Evolutionary conservation across 352 stramenopile species (phyloP).

Genomic region (Phytophthora pinifolia): DNA sequence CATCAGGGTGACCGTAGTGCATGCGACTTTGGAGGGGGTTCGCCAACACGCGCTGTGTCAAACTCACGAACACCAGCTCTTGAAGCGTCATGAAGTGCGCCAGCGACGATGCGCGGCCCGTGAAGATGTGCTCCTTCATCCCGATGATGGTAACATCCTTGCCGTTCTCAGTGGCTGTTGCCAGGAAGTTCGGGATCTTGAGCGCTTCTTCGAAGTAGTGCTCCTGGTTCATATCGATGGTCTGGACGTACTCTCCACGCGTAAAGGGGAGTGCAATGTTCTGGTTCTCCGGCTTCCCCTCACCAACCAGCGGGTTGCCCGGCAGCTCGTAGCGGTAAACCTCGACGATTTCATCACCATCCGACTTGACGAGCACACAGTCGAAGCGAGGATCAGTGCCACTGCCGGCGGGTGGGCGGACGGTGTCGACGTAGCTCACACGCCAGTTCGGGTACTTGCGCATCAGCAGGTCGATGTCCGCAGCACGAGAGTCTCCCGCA

Average conservation of each 20-base stretch:
- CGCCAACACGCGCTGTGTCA: slow-evolving; percentile 83
- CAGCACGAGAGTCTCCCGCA: slow-evolving; percentile 65
- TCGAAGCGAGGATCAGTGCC: slow-evolving; percentile 71
- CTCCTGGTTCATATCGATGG: slow-evolving; percentile 93
- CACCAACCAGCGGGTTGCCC: slow-evolving; percentile 78
- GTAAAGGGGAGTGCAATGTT: slow-evolving; percentile 87
- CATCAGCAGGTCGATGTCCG: slow-evolving; percentile 98
- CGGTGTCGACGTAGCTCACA: slow-evolving; percentile 89
- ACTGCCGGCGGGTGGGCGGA: slow-evolving; percentile 66
- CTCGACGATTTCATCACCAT: slow-evolving; percentile 86
- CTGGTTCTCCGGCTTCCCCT: slow-evolving; percentile 89
- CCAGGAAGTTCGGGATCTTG: slow-evolving; percentile 89
- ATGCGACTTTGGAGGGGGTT: slow-evolving; percentile 75
- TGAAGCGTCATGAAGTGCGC: slow-evolving; percentile 89
- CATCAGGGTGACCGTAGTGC: slow-evolving; percentile 89
- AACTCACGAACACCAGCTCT: slow-evolving; percentile 86
- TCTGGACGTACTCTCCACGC: slow-evolving; percentile 85
- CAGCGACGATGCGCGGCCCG: slow-evolving; percentile 77
- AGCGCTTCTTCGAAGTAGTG: slow-evolving; percentile 90
- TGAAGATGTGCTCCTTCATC: slow-evolving; percentile 92
- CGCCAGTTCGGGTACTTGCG: slow-evolving; percentile 95
- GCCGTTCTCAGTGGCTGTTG: slow-evolving; percentile 64
- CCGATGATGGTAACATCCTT: slow-evolving; percentile 83
- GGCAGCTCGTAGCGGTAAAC: slow-evolving; percentile 88
- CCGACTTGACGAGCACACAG: slow-evolving; percentile 82